These are phyloP conservation scores for Trichophyton benhamiae DNA, from an alignment of 2,329 filamentous ascomycete genomes.

Conservation along the genomic window DNA sequence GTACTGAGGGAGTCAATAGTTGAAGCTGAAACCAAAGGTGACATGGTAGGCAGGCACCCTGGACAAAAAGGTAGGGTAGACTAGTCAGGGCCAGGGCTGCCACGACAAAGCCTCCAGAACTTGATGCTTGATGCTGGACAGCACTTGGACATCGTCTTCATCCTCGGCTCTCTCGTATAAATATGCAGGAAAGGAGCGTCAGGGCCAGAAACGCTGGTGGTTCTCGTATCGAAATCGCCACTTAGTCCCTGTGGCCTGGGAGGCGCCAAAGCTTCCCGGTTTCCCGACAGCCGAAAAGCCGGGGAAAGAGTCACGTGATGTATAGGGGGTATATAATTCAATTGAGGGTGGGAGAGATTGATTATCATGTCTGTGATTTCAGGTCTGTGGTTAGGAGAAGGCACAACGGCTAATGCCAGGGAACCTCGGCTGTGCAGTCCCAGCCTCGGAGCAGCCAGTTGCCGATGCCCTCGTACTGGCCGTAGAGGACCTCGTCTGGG, in stretches of 20 bases:
- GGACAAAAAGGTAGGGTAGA: too few relatives aligned
- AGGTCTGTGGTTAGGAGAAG: neutral
- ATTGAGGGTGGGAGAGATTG: neutral
- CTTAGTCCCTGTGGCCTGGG: conserved; percentile 14
- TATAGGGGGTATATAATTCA: neutral
- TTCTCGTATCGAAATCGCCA: conserved; percentile 6
- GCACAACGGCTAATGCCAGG: conserved; percentile 10
- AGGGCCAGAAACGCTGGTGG: neutral
- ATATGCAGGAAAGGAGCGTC: neutral
- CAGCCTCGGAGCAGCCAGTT: conserved; percentile 21
- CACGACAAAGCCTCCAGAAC: too few relatives aligned
- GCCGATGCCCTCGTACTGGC: conserved; percentile 21
- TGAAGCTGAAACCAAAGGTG: neutral
- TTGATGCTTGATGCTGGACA: neutral
- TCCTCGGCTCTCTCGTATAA: neutral
- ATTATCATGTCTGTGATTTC: neutral
- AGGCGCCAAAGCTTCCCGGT: conserved; percentile 16
- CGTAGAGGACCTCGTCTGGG: conserved; percentile 15
- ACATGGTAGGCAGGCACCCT: neutral
- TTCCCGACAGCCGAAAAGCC: conserved; percentile 4
- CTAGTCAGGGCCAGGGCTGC: too few relatives aligned
- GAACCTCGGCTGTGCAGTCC: conserved; percentile 20
- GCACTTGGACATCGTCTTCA: neutral
- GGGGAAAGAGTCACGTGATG: neutral
- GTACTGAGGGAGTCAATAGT: too few relatives aligned